Conservation (phyloP, 768 basidiomycete species). For the Clavaria fumosa region DNA sequence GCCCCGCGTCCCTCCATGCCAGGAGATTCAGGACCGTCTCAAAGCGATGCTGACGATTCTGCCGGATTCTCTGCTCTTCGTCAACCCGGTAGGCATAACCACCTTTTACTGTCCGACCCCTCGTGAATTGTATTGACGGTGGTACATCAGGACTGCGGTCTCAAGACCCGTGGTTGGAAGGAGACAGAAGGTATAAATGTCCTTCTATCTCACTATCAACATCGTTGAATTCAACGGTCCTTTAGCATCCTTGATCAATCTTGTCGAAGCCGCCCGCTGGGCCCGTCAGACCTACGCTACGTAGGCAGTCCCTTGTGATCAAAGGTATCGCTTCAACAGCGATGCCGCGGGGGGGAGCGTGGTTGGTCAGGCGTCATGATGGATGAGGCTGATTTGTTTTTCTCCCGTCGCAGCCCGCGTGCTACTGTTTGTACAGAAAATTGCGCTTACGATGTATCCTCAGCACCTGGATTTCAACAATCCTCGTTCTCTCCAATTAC, state of each 20-base stretch:
- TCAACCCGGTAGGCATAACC: too few relatives aligned
- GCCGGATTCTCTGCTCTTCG: constrained; percentile 64
- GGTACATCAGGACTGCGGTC: constrained; percentile 64
- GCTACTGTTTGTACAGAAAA: constrained; percentile 24
- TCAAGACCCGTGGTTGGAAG: constrained; percentile 98
- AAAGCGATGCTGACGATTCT: constrained; percentile 71
- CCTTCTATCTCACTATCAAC: constrained; percentile 4
- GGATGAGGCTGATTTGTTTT: constrained; percentile 25
- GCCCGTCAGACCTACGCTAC: constrained; percentile 73
- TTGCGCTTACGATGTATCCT: constrained; percentile 11
- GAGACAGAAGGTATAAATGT: constrained; percentile 63
- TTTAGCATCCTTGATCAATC: constrained; percentile 60
- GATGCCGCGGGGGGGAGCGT: constrained; percentile 55
- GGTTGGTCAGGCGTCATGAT: constrained; percentile 18
- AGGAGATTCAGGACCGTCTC: constrained; percentile 92
- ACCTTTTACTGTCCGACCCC: constrained; percentile 20
- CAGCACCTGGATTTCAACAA: constrained; percentile 72
- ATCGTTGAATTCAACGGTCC: constrained; percentile 4
- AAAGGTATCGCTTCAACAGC: constrained; percentile 85
- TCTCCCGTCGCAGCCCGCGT: constrained; percentile 39
- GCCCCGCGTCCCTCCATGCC: constrained; percentile 84
- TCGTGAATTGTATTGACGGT: background rate
- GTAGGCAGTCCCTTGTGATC: constrained; percentile 26
- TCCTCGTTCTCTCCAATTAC: constrained; percentile 23
- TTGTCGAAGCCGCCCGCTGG: constrained; percentile 88